Conservation (phyloP, 2,329 filamentous ascomycete genomes). For the Exophiala mesophila region DNA sequence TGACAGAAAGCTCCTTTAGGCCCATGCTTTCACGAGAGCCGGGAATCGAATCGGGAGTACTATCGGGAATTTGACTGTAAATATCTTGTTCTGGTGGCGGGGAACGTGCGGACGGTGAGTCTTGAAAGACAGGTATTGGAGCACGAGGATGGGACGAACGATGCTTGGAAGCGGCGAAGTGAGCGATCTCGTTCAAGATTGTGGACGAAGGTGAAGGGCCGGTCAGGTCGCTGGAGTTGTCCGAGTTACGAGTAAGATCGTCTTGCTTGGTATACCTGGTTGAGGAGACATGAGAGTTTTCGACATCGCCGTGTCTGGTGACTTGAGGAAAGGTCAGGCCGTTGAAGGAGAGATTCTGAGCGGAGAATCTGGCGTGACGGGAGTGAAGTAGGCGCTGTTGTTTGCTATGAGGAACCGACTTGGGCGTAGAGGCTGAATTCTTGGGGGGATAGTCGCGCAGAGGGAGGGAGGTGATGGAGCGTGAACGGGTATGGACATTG, state of each 20-base stretch:
- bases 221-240: conserved; percentile 6
- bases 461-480: conserved; percentile 12
- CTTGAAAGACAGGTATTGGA: conserved; percentile 24
- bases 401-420: conserved; percentile 18
- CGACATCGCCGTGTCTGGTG: conserved; percentile 16
- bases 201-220: conserved; percentile 12
- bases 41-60: conserved; percentile 15
- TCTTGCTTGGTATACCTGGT: conserved; percentile 13
- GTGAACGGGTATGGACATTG: conserved; percentile 12
- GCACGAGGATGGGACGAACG: conserved; percentile 10
- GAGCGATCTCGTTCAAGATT: conserved; percentile 24
- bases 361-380: conserved; percentile 25
- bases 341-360: conserved; percentile 22
- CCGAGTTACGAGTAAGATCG: conserved; percentile 12
- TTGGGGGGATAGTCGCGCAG: conserved; percentile 8
- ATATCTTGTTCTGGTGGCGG: conserved; percentile 20
- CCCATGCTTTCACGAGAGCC: conserved; percentile 20
- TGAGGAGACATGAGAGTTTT: conserved; percentile 8
- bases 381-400: conserved; percentile 23
- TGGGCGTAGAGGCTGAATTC: conserved; percentile 13
- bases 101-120: conserved; percentile 4
- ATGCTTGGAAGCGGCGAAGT: conserved; percentile 13
- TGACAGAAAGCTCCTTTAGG: conserved; percentile 28
- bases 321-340: conserved; percentile 21
- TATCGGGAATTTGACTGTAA: conserved; percentile 16